Conservation (phyloP, 768 basidiomycete species). For the Naganishia randhawae region DNA sequence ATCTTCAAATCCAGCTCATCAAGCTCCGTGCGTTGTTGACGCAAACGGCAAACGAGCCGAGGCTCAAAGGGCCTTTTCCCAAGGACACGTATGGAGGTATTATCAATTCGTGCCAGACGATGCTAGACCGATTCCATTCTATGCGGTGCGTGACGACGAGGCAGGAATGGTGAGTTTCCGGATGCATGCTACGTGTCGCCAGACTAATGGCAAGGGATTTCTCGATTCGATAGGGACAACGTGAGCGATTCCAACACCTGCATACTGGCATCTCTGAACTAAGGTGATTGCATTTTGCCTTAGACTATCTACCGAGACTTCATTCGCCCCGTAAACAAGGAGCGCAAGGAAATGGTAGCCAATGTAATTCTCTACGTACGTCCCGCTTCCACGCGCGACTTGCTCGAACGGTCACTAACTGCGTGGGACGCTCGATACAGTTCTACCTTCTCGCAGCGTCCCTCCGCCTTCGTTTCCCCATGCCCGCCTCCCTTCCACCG, state of each 20-base stretch:
- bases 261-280: no score
- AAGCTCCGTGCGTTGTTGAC: slow-evolving; percentile 77
- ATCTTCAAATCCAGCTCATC: slow-evolving; percentile 85
- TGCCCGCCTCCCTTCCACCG: slow-evolving; percentile 95
- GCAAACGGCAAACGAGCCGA: slow-evolving; percentile 87
- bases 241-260: no score
- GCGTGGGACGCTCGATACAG: slow-evolving; percentile 13
- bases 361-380: slow-evolving; percentile 68
- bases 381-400: not conserved
- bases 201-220: not conserved
- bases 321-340: slow-evolving; percentile 80
- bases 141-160: slow-evolving; percentile 96
- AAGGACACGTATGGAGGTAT: slow-evolving; percentile 67
- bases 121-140: slow-evolving; percentile 71
- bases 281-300: not conserved
- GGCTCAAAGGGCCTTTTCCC: slow-evolving; percentile 93
- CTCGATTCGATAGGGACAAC: slow-evolving; percentile 11
- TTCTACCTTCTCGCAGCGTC: slow-evolving; percentile 47
- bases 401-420: not conserved
- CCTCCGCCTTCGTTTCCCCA: slow-evolving; percentile 59
- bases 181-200: not conserved
- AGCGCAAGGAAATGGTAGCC: slow-evolving; percentile 72
- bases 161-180: slow-evolving; percentile 71
- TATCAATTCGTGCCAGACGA: slow-evolving; percentile 47
- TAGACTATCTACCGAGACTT: slow-evolving; percentile 81